A percentile compares a stretch with the other conserved stretches of the same genome.
Conservation (phyloP, 306 rosid genomes). For the Begonia masoniana region DNA sequence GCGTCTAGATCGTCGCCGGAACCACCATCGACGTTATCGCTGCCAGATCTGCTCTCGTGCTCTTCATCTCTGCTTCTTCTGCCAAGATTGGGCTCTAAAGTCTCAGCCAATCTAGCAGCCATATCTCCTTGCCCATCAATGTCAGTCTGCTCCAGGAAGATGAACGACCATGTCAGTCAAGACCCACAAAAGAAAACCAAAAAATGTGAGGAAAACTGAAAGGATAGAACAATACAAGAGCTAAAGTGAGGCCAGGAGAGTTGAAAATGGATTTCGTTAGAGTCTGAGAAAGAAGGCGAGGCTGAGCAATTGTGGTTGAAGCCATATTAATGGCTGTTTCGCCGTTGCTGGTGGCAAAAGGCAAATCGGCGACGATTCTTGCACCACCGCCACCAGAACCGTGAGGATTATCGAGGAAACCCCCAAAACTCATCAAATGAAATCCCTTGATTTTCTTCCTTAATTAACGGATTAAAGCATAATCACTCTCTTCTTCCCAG, state of each 20-base stretch:
- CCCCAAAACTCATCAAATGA: constrained; percentile 90
- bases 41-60: constrained; percentile 92
- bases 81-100: constrained; percentile 32
- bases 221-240: constrained; percentile 41
- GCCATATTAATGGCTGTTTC: constrained; percentile 40
- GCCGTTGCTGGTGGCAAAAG: constrained; percentile 26
- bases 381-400: constrained; percentile 32
- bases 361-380: constrained; percentile 47
- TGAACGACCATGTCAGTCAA: neutral
- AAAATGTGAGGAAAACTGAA: neutral
- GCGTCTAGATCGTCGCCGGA: constrained; percentile 91
- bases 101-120: constrained; percentile 39
- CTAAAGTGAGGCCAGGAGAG: constrained; percentile 84
- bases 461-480: neutral
- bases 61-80: constrained; percentile 80
- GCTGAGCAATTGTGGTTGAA: constrained; percentile 60
- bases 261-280: constrained; percentile 77
- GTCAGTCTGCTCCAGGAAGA: constrained; percentile 39
- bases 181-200: neutral
- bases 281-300: constrained; percentile 55
- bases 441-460: constrained; percentile 9
- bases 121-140: constrained; percentile 61
- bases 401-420: constrained; percentile 44
- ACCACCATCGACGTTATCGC: constrained; percentile 76
- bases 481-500: neutral